Evolutionary conservation across 208 protist species (phyloP), one percentile per base, ranked within the genome.

Genomic region (Leishmania aethiopica): DNA sequence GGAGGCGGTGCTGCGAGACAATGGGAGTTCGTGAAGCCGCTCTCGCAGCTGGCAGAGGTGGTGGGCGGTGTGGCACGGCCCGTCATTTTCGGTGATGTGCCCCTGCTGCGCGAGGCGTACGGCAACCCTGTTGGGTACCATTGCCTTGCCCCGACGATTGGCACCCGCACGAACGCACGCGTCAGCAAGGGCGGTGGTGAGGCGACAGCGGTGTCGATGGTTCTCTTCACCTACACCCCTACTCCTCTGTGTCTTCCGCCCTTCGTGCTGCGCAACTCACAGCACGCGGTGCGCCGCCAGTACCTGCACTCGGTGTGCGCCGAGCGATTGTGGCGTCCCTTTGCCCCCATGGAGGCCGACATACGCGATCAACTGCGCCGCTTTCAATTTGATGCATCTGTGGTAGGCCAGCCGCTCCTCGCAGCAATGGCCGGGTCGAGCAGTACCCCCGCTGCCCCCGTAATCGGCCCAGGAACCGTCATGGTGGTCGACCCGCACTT

Each of bases 401-500:
- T 96, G 62, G 77, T 90, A 10, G 90, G 86, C 13, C 77, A 59
- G 40, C 75, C 85, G 32, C 69, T 93, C 25, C 5, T 91, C 28
- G 32, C 71, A 15, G 19, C 25, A n/a, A 8, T 25, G 7, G 70
- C 75, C 22, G 79, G 64, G 40, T 55, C 57, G 11, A 47, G 45
- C 49, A 13, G 47, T 57, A 51, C 40, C 22, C 40, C 47, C 53
- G 81, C 8, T 55, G 66, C 19, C 51, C 51, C 35, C 47, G 0
- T 79, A 59, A 91, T 95, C 67, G 78, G 67, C 5, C 86, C 89
- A 19, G 95, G 95, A 22, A 86, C 90, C 7, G 91, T 96, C 76
- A 88, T 96, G 77, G 88, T 94, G 62, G 75, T 95, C 15, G 92
- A 97, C 69, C 95, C 95, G 19, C 91, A 95, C 77, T 75, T 97